Percentiles rank a stretch among this genome's conserved stretches.
These are phyloP conservation scores for Tetragonia tetragonoides DNA, from an alignment of 148 eudicot genomes.

Conservation along the genomic window DNA sequence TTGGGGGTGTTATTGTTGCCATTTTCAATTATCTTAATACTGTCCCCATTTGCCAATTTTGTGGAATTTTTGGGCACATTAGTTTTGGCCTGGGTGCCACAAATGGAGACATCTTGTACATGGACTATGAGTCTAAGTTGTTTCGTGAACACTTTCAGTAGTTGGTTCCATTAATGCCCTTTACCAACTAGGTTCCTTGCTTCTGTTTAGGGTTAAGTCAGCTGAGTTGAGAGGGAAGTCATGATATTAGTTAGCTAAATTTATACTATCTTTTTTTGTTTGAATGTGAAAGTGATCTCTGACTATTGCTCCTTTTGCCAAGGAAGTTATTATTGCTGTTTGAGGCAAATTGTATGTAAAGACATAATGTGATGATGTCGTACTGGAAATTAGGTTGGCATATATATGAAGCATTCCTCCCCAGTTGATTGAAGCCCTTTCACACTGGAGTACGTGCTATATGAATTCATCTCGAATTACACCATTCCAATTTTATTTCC, in stretches of 20 bases:
- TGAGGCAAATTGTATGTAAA: neutral
- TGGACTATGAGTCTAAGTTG: neutral
- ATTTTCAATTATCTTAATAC: too few species aligned
- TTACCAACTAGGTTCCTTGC: neutral
- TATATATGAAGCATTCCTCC: neutral
- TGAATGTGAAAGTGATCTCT: neutral
- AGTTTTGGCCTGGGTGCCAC: too few species aligned
- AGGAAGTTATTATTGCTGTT: neutral
- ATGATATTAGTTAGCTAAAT: neutral
- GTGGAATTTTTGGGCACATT: too few species aligned
- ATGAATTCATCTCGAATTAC: neutral
- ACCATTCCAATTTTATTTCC: neutral
- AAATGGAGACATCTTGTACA: too few species aligned
- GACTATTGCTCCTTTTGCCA: neutral
- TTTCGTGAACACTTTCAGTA: conserved; percentile 6
- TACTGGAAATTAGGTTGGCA: neutral
- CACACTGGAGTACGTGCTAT: neutral
- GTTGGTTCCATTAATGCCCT: conserved; percentile 7
- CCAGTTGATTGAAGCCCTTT: neutral
- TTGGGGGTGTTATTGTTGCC: too few species aligned
- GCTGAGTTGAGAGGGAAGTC: neutral
- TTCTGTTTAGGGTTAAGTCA: neutral
- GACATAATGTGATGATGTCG: neutral
- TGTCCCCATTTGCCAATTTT: too few species aligned
- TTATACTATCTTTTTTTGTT: neutral